Conservation (phyloP, 2,329 filamentous ascomycete genomes). For the Tympanopsis confertula region DNA sequence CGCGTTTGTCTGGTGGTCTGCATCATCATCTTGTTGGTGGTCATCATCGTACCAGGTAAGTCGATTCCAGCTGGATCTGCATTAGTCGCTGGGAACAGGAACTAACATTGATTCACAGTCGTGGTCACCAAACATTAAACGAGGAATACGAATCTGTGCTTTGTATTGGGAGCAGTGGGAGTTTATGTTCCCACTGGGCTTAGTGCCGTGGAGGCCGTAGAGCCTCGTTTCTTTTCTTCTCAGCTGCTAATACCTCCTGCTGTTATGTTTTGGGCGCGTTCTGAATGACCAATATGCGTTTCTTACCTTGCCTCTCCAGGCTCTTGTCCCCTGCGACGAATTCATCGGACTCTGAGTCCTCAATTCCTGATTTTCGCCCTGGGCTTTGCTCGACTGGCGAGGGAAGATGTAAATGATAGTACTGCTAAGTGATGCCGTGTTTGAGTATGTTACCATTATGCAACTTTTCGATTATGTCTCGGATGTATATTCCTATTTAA, state of each 20-base stretch:
- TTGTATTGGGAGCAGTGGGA: constrained; percentile 11
- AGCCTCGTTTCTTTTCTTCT: background rate
- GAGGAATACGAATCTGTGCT: constrained; percentile 9
- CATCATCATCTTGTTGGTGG: constrained; percentile 78
- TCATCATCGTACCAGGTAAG: constrained; percentile 93
- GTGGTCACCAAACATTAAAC: constrained; percentile 28
- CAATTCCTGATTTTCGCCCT: too few relatives aligned
- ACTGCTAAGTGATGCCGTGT: constrained; percentile 6
- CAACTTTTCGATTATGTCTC: constrained; percentile 9
- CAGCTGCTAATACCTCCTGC: constrained; percentile 1
- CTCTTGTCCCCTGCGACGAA: too few relatives aligned
- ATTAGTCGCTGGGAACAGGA: background rate
- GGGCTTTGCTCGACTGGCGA: constrained; percentile 9
- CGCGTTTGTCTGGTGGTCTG: constrained; percentile 87
- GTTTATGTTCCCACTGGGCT: background rate
- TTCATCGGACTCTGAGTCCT: too few relatives aligned
- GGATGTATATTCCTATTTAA: too few relatives aligned
- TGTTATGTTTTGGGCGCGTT: background rate
- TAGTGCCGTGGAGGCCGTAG: background rate
- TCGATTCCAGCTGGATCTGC: constrained; percentile 7
- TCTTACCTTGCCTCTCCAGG: too few relatives aligned
- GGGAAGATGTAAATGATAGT: constrained; percentile 29
- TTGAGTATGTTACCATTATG: constrained; percentile 17
- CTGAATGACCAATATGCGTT: too few relatives aligned
- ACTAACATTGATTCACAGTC: constrained; percentile 16